Base-by-base conservation (phyloP, 1,284 basidiomycete genomes). In the Tilletia setariae region DNA sequence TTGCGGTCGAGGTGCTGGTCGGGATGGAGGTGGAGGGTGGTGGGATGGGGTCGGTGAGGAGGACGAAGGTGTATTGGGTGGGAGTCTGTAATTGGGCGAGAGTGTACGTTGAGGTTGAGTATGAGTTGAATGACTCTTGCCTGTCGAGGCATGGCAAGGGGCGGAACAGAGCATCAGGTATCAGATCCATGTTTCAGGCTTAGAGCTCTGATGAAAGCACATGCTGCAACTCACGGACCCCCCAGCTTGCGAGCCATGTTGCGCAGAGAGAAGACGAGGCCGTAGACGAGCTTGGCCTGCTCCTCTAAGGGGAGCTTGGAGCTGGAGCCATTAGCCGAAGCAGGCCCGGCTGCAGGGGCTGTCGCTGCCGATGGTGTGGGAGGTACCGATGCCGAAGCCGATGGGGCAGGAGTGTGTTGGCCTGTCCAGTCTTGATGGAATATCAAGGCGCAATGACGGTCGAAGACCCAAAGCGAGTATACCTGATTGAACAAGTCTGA, bases 241-340 rank as follows among this genome's bases (percentile, higher is more conserved):
- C 77, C 77, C 8, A 99, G 83, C 84, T 96, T 98, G 85, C 90
- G 94, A 79, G 94, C 87, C 92, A 98, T 94, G 83, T 94, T 95
- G 67, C 93, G 85, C 73, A 98, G 83, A 7, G 93, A 95, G 66
- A 97, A 86, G 21, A 98, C 87, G 56, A 98, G 91, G 70, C 96
- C 96, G 81, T 98, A 98, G 0, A 98, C 94, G 66, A 98, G 87
- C 83, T 99, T 99, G 1, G 91, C 90, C 83, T 99, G 94, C 84
- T 99, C 95, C 80, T 98, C 94, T 74, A 99, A 97, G 3, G 94
- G 87, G 1, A 82, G 73, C 25, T 49, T 61, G 47, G 47, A 49
- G 47, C 30, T 43, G 40, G 46, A 23, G 23, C 42, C 40, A 13
- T 32, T 63, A n/a, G 61, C 28, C 19, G 56, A 2, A 19, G 63